Conservation (phyloP, 805 yeast genomes). For the Starmerella vitae region DNA sequence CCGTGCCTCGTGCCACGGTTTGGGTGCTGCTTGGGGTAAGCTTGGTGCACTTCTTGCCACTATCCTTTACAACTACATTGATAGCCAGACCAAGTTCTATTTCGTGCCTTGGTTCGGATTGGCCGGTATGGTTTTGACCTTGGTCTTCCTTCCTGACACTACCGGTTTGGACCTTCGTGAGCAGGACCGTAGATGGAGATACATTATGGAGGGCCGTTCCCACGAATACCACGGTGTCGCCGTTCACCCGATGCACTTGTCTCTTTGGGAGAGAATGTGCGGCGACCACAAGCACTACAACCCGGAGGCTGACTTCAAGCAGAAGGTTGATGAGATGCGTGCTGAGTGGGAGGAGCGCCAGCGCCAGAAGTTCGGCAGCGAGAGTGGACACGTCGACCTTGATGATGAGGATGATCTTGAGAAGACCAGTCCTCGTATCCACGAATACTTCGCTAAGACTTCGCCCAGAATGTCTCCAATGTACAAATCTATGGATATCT, state of each 20-base stretch:
- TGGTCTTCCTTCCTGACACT: slow-evolving; percentile 28
- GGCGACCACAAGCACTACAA: slow-evolving; percentile 28
- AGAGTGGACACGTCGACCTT: slow-evolving; percentile 8
- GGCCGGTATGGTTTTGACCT: slow-evolving; percentile 27
- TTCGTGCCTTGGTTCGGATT: slow-evolving; percentile 32
- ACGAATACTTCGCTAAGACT: slow-evolving; percentile 28
- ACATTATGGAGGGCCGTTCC: slow-evolving; percentile 26
- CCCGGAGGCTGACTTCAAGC: slow-evolving; percentile 30
- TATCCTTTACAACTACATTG: slow-evolving; percentile 29
- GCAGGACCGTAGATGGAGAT: slow-evolving; percentile 30
- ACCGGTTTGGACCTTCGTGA: slow-evolving; percentile 30
- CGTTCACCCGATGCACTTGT: slow-evolving; percentile 27
- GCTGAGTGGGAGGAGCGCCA: slow-evolving; percentile 29
- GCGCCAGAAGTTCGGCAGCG: slow-evolving; percentile 20
- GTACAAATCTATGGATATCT: slow-evolving; percentile 13
- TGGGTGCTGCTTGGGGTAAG: slow-evolving; percentile 54
- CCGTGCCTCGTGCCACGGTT: slow-evolving; percentile 56
- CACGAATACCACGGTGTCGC: slow-evolving; percentile 31
- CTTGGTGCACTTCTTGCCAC: slow-evolving; percentile 50
- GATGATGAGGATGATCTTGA: slow-evolving; percentile 18
- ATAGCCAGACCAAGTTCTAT: slow-evolving; percentile 26
- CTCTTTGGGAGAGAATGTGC: slow-evolving; percentile 27
- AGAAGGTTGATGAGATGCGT: slow-evolving; percentile 29
- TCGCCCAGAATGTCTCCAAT: slow-evolving; percentile 26
- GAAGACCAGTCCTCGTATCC: slow-evolving; percentile 25